Evolutionary conservation across 352 stramenopile species (phyloP), one percentile per base, ranked within the genome.

Genomic region (Phytophthora uliginosa): DNA sequence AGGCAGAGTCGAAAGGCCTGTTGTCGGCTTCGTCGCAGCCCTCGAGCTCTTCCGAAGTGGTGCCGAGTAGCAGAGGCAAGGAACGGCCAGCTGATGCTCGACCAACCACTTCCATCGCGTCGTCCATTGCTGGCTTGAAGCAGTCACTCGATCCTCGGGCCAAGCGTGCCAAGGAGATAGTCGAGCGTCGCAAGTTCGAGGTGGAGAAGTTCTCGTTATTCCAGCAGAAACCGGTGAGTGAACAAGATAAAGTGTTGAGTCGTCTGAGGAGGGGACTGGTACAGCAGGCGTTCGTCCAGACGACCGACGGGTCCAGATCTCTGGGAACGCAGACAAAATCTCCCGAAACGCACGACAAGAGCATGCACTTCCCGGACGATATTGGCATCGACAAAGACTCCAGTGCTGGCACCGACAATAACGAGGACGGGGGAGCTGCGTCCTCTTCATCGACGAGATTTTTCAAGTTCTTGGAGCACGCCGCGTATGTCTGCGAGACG

Each of bases 311-410:
- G 10, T 84, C 83, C 22, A 83, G 85, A 40, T 68, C 71, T 2
- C 68, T 83, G 4, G 63, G 40, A 15, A 90, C 80, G 15, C 85
- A 93, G 68, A 93, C 85, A 10, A 89, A 92, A 48, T 53, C 70
- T 7, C 68, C 78, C 2, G 59, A 78, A n/a, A 60, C 66, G 0
- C 57, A 77, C 8, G 77, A 91, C 50, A 83, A 88, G 38, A 77
- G 73, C 34, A 94, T 92, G 85, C 82, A 91, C 38, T 94, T 92
- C 24, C 87, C 87, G 0, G 87, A 94, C 38, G 85, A 94, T n/a
- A 84, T 92, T 5, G 87, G 87, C 9, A 63, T 90, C n/a, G 86
- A 91, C 38, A 78, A 68, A 12, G 42, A 75, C 9, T 74, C 69
- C 53, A 56, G 59, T 54, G 54, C 38, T 24, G 47, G 28, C 20